Base-by-base conservation (phyloP, 768 basidiomycete species). In the Pluteus cervinus region DNA sequence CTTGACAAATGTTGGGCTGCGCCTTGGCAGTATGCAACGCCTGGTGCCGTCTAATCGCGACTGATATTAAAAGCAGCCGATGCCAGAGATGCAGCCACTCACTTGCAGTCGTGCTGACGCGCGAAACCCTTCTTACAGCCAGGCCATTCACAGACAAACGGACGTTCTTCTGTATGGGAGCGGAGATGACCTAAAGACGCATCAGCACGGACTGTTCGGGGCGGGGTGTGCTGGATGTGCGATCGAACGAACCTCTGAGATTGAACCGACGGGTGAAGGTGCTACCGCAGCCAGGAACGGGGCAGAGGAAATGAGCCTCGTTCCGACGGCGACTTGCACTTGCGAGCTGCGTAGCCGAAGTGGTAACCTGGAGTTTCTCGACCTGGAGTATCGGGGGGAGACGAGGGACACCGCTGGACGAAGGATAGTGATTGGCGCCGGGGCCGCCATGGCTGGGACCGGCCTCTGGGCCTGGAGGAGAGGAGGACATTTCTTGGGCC, bases 71-170 rank as follows among this genome's bases (percentile, higher is more conserved):
- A 32, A 20, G 23, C 29, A 35, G 25, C 46, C 29, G 23, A 40
- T 36, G 7, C 23, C 17, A 26, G 36, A 47, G 43, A 25, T 28
- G 37, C 9, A 37, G 43, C 31, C 18, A 79, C 85, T 55, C 53
- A 86, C 83, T 96, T 96, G 86, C 91, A 94, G 56, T 97, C 92
- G 58, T 97, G 92, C 57, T 93, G 89, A 30, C 92, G 75, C 35
- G 92, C 92, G 56, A 96, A 94, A 17, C 88, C 85, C 57, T 96
- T 97, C 55, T 85, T 86, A 59, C 92, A 97, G 21, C 90, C 91
- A 9, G 88, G 86, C 76, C 86, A 92, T 42, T 88, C 83, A 58
- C 92, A 96, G 42, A 88, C 77, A 61, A 90, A 97, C 24, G 92
- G 92, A 38, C 91, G 73, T 62, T 96, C 91, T 58, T 94, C 91